Evolutionary conservation across 176 grass and related monocot species (phyloP).

Genomic region (Areca catechu): DNA sequence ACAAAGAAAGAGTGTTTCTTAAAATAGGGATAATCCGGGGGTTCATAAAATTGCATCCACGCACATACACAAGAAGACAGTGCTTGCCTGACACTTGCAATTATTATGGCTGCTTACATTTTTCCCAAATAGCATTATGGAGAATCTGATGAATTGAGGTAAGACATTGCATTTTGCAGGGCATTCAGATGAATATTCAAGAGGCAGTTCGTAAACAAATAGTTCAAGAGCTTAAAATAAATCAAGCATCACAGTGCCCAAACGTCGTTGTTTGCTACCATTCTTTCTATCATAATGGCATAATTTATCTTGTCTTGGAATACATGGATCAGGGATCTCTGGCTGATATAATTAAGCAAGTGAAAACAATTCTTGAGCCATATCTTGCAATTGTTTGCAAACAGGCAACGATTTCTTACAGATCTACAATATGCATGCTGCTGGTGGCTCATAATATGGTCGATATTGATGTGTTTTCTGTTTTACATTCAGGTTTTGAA

Average conservation of each 20-base stretch:
- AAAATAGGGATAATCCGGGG: too few species aligned
- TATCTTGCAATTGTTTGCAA: constrained; percentile 92
- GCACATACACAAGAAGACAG: too few species aligned
- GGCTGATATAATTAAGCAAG: constrained; percentile 85
- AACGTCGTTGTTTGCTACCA: constrained; percentile 80
- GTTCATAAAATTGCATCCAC: too few species aligned
- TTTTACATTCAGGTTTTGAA: constrained; percentile 52
- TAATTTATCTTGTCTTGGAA: constrained; percentile 93
- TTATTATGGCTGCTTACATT: too few species aligned
- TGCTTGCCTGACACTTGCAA: too few species aligned
- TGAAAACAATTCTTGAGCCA: constrained; percentile 96
- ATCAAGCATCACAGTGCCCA: constrained; percentile 65
- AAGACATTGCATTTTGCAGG: constrained; percentile 28
- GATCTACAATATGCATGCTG: too few species aligned
- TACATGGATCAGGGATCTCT: constrained; percentile 97
- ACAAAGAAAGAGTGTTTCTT: too few species aligned
- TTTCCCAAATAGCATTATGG: too few species aligned
- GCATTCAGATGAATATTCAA: constrained; percentile 98
- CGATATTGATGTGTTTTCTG: neutral
- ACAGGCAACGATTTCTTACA: constrained; percentile 37
- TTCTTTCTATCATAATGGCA: constrained; percentile 95
- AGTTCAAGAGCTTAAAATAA: constrained; percentile 99
- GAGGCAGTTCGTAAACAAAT: constrained; percentile 92
- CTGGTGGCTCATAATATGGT: too few species aligned
- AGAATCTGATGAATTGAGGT: too few species aligned